Evolutionary conservation across 1,139 yeast species (phyloP).

Genomic region (Candida sp.): DNA sequence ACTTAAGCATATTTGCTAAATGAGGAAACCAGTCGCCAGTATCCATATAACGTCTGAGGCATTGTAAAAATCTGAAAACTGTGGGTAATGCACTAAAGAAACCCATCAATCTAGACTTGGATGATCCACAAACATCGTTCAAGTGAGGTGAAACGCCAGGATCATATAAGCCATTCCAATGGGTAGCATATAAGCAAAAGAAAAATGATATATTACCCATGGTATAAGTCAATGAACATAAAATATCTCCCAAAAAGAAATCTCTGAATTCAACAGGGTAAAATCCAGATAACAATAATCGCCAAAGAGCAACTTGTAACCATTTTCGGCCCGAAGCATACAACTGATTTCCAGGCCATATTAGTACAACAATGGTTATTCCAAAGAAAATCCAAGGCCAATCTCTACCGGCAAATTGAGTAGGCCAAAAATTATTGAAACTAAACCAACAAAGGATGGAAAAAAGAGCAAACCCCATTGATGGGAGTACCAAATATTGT

Average conservation of each 20-base stretch:
- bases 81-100: constrained; percentile 83
- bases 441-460: constrained; percentile 73
- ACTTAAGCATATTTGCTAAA: constrained; percentile 85
- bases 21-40: constrained; percentile 98
- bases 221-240: constrained; percentile 85
- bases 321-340: constrained; percentile 64
- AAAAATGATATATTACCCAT: constrained; percentile 83
- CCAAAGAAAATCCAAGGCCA: constrained; percentile 84
- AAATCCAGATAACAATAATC: constrained; percentile 76
- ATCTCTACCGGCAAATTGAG: constrained; percentile 57
- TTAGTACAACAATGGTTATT: constrained; percentile 40
- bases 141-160: constrained; percentile 33
- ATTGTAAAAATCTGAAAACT: constrained; percentile 87
- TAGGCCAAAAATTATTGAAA: constrained; percentile 67
- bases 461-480: constrained; percentile 53
- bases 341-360: constrained; percentile 61
- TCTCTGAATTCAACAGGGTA: constrained; percentile 96
- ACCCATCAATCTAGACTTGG: constrained; percentile 74
- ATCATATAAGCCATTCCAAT: constrained; percentile 55
- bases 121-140: constrained; percentile 64
- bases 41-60: constrained; percentile 87
- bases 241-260: constrained; percentile 87
- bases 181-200: constrained; percentile 74
- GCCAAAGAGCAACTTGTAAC: constrained; percentile 68
- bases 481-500: constrained; percentile 63